These are phyloP conservation scores for Solanum clarkiae DNA, from an alignment of 257 asterid genomes.

Conservation along the genomic window DNA sequence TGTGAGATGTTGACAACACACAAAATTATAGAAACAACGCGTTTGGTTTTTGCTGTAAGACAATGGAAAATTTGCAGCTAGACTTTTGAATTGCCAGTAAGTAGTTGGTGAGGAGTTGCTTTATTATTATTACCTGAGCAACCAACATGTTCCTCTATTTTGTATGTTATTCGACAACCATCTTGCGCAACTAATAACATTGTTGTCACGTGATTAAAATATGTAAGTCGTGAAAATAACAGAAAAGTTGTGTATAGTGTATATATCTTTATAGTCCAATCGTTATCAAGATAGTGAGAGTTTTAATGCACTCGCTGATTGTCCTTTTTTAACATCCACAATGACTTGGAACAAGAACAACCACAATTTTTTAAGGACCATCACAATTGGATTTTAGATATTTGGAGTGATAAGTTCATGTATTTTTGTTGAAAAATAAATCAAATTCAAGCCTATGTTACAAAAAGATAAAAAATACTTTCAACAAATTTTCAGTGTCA, in stretches of 20 bases:
- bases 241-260: not conserved
- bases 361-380: not conserved
- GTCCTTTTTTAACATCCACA: not conserved
- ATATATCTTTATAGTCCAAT: not conserved
- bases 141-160: not conserved
- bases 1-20: not conserved
- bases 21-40: not conserved
- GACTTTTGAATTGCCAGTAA: not conserved
- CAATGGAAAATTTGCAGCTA: not conserved
- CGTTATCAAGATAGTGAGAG: not conserved
- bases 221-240: accelerated
- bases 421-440: not conserved
- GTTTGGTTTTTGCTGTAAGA: not conserved
- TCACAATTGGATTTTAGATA: not conserved
- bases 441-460: not conserved
- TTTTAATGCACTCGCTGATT: accelerated
- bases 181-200: not conserved
- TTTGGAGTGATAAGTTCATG: not conserved
- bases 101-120: not conserved
- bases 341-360: not conserved
- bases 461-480: not conserved
- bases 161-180: not conserved
- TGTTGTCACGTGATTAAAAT: not conserved
- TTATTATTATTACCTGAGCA: not conserved
- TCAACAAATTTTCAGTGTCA: not conserved